Base-by-base conservation (phyloP, 331 rosid genomes). In the Malus hybrid region DNA sequence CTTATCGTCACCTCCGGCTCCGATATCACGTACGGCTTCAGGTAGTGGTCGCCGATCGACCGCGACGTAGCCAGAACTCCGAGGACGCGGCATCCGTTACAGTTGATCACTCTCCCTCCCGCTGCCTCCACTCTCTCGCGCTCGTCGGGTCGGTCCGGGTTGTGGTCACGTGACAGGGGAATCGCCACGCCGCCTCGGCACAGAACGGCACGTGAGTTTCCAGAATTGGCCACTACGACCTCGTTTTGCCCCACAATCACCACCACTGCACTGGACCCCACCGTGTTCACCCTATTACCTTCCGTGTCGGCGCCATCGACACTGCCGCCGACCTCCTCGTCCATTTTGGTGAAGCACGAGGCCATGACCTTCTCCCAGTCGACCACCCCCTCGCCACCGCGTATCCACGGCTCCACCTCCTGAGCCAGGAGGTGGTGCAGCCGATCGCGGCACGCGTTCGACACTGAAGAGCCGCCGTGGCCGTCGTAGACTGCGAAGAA, bases 21-120 rank as follows among this genome's bases (percentile, higher is more conserved):
- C 3, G 83, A 69, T 2, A 78, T 88, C 86, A 88, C 88, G 57
- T 71, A 86, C 1, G 92, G 90, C 80, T 87, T 90, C 92, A 92
- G 73, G 75, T 78, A 80, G 36, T 74, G 86, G 72, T 88, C 92
- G 22, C 93, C 96, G 56, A 89, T 85, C 42, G 96, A 89, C 78
- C 90, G 82, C 11, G 91, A 88, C 44, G 89, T 88, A 0, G 93
- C 87, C 14, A 91, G 89, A n/a, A 91, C 82, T 61, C 95, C 97
- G 4, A 87, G 73, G 2, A 89, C 81, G 2, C 90, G 86, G 80
- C 14, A 48, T 2, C 93, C 93, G 9, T 88, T 50, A 89, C 89
- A 87, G 64, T 84, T 29, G 6, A 89, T 79, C 56, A 89, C 76
- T 20, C 65, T 82, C 52, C 96, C 93, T 55, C 93, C 93, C 0